These are phyloP conservation scores for Diaporthe sp. DNA, from an alignment of 2,329 filamentous ascomycete genomes.

Conservation along the genomic window DNA sequence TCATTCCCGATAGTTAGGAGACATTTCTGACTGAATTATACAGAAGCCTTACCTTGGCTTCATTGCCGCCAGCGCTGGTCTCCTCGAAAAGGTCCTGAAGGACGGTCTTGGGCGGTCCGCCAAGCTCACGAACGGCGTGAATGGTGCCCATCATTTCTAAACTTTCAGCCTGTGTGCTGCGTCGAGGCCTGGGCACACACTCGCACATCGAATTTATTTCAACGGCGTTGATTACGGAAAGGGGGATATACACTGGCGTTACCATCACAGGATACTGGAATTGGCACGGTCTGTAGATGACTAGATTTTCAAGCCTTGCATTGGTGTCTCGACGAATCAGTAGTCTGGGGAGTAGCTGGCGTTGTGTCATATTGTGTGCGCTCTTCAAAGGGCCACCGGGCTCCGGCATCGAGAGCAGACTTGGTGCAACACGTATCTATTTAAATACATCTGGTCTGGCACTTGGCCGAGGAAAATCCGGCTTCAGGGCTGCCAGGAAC, in stretches of 20 bases:
- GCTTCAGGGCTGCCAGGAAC: neutral
- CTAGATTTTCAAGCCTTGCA: constrained; percentile 20
- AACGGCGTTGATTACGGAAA: constrained; percentile 14
- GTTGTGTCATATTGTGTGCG: neutral
- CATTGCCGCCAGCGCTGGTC: constrained; percentile 81
- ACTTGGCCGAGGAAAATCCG: neutral
- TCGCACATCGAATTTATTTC: neutral
- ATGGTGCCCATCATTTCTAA: constrained; percentile 37
- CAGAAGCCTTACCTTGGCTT: constrained; percentile 81
- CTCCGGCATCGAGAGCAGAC: neutral
- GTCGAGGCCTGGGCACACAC: neutral
- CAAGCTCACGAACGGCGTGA: constrained; percentile 39
- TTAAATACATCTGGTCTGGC: neutral
- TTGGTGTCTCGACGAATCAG: constrained; percentile 7
- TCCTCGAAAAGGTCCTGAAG: constrained; percentile 64
- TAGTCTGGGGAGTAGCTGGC: neutral
- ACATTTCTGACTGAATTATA: constrained; percentile 41
- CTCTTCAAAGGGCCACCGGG: neutral
- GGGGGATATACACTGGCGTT: constrained; percentile 18
- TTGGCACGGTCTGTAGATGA: constrained; percentile 26
- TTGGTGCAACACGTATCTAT: neutral
- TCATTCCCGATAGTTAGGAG: constrained; percentile 28
- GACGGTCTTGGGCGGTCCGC: constrained; percentile 45
- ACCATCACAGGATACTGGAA: constrained; percentile 20
- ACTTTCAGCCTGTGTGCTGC: neutral